phyloP scores from a whole-genome alignment of 345 rosid genomes.

The Heritiera littoralis region DNA sequence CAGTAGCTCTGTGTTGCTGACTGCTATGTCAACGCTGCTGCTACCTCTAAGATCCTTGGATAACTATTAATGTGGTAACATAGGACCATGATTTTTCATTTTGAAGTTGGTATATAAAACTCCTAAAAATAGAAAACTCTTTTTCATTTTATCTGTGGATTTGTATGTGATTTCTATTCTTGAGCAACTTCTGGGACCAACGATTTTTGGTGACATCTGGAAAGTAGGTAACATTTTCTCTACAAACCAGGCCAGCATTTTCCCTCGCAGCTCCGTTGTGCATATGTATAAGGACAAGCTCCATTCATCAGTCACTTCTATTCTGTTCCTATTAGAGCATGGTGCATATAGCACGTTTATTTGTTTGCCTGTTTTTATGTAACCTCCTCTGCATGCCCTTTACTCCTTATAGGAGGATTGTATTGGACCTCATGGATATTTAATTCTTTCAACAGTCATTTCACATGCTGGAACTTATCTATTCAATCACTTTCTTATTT shows the following conservation, averaged over 20 bases:
- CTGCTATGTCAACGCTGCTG: not conserved
- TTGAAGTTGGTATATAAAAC: not conserved
- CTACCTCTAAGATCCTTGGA: not conserved
- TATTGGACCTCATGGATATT: not conserved
- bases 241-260: not conserved
- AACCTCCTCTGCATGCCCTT: conserved; percentile 3
- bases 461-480: not conserved
- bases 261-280: not conserved
- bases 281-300: not conserved
- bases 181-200: not conserved
- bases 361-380: not conserved
- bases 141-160: not conserved
- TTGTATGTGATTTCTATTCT: not conserved
- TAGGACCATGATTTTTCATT: not conserved
- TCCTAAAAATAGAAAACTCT: not conserved
- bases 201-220: not conserved
- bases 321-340: not conserved
- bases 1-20: not conserved
- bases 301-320: not conserved
- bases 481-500: not conserved
- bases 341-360: not conserved
- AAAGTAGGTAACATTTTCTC: not conserved
- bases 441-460: not conserved
- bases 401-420: not conserved
- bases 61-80: not conserved